Evolutionary conservation across 495 filamentous ascomycete species (phyloP).

Genomic region (Trichoderma erinaceum): DNA sequence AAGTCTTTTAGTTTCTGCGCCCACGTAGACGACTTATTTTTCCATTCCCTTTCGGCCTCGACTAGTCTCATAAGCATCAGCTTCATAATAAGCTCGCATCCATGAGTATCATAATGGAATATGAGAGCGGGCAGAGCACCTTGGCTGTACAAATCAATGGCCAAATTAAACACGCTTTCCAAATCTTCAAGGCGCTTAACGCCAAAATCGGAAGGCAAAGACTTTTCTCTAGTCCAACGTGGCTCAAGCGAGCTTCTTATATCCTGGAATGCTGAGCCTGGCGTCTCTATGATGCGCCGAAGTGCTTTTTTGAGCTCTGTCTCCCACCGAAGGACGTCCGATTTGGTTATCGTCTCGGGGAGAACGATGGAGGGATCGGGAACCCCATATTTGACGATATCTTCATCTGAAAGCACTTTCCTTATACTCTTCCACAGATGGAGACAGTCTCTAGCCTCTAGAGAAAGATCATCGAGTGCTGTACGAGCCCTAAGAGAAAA

Average conservation of each 20-base stretch:
- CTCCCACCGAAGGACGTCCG: slow-evolving; percentile 62
- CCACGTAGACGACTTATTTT: slow-evolving; percentile 52
- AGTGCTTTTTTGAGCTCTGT: slow-evolving; percentile 52
- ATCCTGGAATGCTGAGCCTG: slow-evolving; percentile 55
- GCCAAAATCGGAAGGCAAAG: neutral
- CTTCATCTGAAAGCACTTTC: slow-evolving; percentile 40
- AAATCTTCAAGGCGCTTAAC: slow-evolving; percentile 18
- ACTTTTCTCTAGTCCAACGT: neutral
- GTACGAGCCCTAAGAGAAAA: slow-evolving; percentile 45
- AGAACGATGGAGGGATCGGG: slow-evolving; percentile 45
- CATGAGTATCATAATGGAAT: slow-evolving; percentile 65
- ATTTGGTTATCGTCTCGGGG: slow-evolving; percentile 45
- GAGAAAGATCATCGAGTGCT: slow-evolving; percentile 48
- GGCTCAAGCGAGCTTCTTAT: slow-evolving; percentile 28
- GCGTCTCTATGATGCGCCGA: slow-evolving; percentile 52
- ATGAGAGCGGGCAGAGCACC: slow-evolving; percentile 66
- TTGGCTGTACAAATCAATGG: slow-evolving; percentile 54
- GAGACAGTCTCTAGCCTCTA: slow-evolving; percentile 67
- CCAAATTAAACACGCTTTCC: slow-evolving; percentile 49
- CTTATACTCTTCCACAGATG: slow-evolving; percentile 57
- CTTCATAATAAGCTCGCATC: slow-evolving; percentile 53
- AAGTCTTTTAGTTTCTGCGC: slow-evolving; percentile 46
- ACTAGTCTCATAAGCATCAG: slow-evolving; percentile 44
- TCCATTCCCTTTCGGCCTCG: slow-evolving; percentile 50
- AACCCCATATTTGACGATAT: slow-evolving; percentile 34